These are phyloP conservation scores for Agaricus bisporus DNA, from an alignment of 768 basidiomycete species.

Conservation along the genomic window DNA sequence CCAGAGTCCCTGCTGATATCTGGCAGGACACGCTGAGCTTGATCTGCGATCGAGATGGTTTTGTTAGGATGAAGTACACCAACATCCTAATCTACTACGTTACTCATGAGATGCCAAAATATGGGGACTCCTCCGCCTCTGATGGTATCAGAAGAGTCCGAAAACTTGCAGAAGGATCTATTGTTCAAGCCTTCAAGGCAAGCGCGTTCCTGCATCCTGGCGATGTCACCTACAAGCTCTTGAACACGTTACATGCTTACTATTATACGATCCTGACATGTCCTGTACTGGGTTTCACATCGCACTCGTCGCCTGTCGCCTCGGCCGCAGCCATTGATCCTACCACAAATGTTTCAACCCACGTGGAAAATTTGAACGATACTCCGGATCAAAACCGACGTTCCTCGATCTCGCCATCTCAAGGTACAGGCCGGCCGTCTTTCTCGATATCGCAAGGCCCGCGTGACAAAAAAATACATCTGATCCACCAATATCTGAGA, in stretches of 20 bases:
- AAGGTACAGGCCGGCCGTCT: conserved; percentile 27
- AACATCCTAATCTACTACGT: conserved; percentile 72
- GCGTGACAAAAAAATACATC: conserved; percentile 52
- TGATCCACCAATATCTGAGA: conserved; percentile 37
- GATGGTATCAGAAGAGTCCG: conserved; percentile 42
- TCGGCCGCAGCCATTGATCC: conserved; percentile 8
- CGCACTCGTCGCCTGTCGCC: conserved; percentile 34
- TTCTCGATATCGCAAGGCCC: conserved; percentile 35
- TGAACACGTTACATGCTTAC: conserved; percentile 78
- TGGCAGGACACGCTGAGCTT: conserved; percentile 91
- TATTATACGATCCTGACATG: conserved; percentile 74
- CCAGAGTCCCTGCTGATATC: conserved; percentile 69
- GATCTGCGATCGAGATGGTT: conserved; percentile 71
- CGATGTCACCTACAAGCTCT: conserved; percentile 62
- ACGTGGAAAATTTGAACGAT: conserved; percentile 5
- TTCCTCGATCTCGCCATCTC: conserved; percentile 6
- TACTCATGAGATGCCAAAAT: conserved; percentile 64
- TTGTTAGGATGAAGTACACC: conserved; percentile 77
- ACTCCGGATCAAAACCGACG: not conserved
- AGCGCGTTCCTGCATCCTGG: conserved; percentile 46
- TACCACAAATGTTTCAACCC: not conserved
- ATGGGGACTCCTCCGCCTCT: conserved; percentile 41
- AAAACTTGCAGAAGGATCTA: conserved; percentile 42
- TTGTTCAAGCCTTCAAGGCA: conserved; percentile 39
- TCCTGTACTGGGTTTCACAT: conserved; percentile 46